A percentile compares a stretch with the other conserved stretches of the same genome.
phyloP scores from a whole-genome alignment of 1,284 basidiomycete species.

The Apiotrichum domesticum region DNA sequence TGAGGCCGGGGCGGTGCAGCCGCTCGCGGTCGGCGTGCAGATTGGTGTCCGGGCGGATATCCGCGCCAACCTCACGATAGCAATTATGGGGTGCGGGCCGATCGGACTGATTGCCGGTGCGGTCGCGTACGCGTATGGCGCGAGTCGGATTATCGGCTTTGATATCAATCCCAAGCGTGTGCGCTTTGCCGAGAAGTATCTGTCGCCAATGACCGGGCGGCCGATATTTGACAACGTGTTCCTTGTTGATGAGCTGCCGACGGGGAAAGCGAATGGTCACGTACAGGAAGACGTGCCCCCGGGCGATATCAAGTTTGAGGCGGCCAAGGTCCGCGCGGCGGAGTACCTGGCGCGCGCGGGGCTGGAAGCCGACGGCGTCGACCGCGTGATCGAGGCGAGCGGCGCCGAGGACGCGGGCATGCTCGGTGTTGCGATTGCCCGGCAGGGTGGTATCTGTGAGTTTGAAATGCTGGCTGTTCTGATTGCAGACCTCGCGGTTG shows the following conservation, averaged over 20 bases:
- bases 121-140: conserved; percentile 50
- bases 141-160: conserved; percentile 40
- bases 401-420: conserved; percentile 61
- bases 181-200: conserved; percentile 74
- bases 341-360: conserved; percentile 28
- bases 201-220: conserved; percentile 33
- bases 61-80: conserved; percentile 37
- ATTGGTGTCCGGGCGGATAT: conserved; percentile 40
- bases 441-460: conserved; percentile 53
- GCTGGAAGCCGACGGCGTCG: conserved; percentile 50
- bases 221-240: conserved; percentile 42
- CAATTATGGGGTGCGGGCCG: conserved; percentile 46
- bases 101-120: conserved; percentile 50
- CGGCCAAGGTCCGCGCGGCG: conserved; percentile 29
- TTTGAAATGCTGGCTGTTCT: conserved; percentile 1
- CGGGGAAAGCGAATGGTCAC: conserved; percentile 10
- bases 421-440: conserved; percentile 54
- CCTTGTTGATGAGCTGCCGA: conserved; percentile 24
- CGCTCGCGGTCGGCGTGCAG: conserved; percentile 57
- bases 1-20: conserved; percentile 67
- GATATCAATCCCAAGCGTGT: conserved; percentile 76
- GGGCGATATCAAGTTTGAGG: conserved; percentile 39
- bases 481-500: conserved; percentile 36
- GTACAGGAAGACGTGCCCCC: conserved; percentile 21
- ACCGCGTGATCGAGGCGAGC: conserved; percentile 58